A percentile compares a stretch with the other conserved stretches of the same genome.
Evolutionary conservation across 192 early-diverging fungal species (phyloP).

Genomic region (Radiomyces spectabilis): DNA sequence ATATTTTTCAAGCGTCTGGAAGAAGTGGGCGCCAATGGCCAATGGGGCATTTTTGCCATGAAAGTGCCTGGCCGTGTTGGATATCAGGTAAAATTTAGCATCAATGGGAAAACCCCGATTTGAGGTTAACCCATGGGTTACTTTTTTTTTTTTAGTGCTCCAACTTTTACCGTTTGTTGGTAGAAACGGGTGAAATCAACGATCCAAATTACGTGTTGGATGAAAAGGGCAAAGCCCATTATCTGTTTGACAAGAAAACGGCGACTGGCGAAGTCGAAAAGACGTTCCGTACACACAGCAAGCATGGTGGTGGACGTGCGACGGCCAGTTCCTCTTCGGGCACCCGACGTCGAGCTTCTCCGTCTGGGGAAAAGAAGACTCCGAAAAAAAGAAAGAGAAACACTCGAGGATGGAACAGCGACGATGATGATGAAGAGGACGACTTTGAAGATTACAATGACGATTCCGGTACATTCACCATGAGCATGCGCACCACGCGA

Average conservation of each 20-base stretch:
- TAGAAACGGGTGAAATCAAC: conserved; percentile 79
- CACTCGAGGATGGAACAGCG: conserved; percentile 28
- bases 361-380: conserved; percentile 34
- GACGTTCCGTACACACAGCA: conserved; percentile 75
- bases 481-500: conserved; percentile 52
- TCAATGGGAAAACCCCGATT: too few relatives aligned
- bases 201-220: conserved; percentile 92
- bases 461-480: conserved; percentile 59
- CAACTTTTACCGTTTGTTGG: conserved; percentile 89
- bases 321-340: conserved; percentile 4
- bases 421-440: conserved; percentile 50
- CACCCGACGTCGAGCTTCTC: conserved; percentile 27
- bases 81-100: conserved; percentile 66
- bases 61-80: conserved; percentile 92
- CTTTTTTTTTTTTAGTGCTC: conserved; percentile 59
- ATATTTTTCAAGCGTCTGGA: conserved; percentile 77
- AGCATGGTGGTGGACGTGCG: conserved; percentile 35
- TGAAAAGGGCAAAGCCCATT: conserved; percentile 86
- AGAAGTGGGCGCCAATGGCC: conserved; percentile 89
- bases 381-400: conserved; percentile 44
- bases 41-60: conserved; percentile 97
- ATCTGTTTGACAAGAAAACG: conserved; percentile 83
- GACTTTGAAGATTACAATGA: conserved; percentile 60
- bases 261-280: conserved; percentile 71
- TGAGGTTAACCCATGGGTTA: neutral